Evolutionary conservation across 1,284 basidiomycete species (phyloP), one percentile per base, ranked within the genome.

Genomic region (Cystobasidiaceae sp.): DNA sequence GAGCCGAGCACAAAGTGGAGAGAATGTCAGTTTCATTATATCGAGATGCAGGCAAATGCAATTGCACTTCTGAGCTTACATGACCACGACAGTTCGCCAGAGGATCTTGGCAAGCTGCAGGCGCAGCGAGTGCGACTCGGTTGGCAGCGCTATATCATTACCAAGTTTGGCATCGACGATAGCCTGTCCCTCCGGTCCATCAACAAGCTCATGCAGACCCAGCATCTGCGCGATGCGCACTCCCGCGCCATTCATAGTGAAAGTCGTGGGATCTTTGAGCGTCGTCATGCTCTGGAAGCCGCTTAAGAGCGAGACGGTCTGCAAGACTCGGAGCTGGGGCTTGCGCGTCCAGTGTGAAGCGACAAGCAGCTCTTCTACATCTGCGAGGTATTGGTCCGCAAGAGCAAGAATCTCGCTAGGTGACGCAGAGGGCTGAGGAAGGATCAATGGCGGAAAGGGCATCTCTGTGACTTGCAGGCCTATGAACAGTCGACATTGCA

Each of bases 201-300:
- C 39, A n/a, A 28, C 50, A 3, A 62, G 41, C 34, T 52, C 37
- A 27, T 62, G 60, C 28, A 62, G 17, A 17, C 49, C 60, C 2
- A 62, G 34, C 21, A 54, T 37, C 23, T 62, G 60, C 28, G 60
- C 60, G 30, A 62, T 49, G 43, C 60, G 39, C 7, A 62, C 25
- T 0, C 33, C 60, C 4, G 60, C 60, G 30, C 46, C 60, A 25
- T 62, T 62, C 37, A 49, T 41, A 9, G 60, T 34, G 13, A 50
- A 49, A 21, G 46, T 50, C n/a, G 60, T 50, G 17, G 60, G 49
- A 45, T 62, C 60, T n/a, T 39, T 30, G n/a, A 54, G 17, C 15
- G 45, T 52, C 30, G 37, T 30, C 27, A 62, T 39, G 6, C 19
- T 54, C 41, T 62, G 60, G 25, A 50, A 62, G 9, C 45, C 60